phyloP scores from a whole-genome alignment of 805 yeast genomes.

The Barnettozyma sucrosica region DNA sequence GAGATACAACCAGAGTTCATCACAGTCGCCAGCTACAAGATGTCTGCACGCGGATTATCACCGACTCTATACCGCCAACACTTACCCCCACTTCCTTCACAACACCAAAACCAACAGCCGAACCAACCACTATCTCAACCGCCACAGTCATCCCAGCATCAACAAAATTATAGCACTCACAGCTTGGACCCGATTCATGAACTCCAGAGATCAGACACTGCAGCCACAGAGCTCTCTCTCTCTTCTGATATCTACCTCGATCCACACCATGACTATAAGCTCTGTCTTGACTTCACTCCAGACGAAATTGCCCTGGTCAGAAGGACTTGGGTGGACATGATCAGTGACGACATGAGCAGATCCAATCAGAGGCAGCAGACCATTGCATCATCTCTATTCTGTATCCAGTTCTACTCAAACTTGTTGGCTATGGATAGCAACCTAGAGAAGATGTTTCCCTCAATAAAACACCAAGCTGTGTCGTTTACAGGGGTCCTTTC shows the following conservation, averaged over 20 bases:
- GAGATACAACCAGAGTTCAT: background rate
- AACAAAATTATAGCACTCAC: background rate
- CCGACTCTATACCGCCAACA: conserved; percentile 7
- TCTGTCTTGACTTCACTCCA: conserved; percentile 26
- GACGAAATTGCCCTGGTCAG: conserved; percentile 32
- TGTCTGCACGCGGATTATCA: conserved; percentile 4
- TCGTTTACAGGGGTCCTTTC: conserved; percentile 76
- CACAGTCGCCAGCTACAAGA: conserved; percentile 7
- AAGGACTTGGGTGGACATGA: conserved; percentile 34
- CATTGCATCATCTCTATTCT: conserved; percentile 56
- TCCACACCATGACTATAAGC: conserved; percentile 19
- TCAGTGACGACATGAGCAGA: conserved; percentile 28
- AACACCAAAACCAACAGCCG: conserved; percentile 3
- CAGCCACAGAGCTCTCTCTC: conserved; percentile 10
- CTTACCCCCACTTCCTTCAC: background rate
- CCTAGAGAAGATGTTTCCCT: conserved; percentile 63
- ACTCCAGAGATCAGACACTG: conserved; percentile 1
- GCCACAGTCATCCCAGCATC: background rate
- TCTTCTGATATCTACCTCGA: conserved; percentile 21
- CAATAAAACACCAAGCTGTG: conserved; percentile 71
- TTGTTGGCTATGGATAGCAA: conserved; percentile 54
- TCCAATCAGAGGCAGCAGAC: conserved; percentile 15
- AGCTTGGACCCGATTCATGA: background rate
- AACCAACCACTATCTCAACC: background rate
- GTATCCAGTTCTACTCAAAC: conserved; percentile 72